Conservation (phyloP, 495 filamentous ascomycete genomes). For the Tricharina praecox region DNA sequence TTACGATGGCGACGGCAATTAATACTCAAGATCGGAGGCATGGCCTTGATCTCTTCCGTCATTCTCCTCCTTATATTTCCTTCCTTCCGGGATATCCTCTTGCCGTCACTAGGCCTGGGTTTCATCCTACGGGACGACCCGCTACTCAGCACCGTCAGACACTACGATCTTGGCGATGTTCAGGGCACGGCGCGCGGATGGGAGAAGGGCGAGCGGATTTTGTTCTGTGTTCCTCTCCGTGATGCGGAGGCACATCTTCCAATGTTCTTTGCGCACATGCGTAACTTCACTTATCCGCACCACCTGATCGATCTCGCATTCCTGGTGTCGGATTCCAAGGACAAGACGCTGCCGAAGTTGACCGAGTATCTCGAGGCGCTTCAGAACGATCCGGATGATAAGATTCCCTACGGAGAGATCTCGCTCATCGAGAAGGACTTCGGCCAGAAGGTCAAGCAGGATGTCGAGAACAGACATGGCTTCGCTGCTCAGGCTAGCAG, state of each 20-base stretch:
- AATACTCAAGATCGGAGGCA: slow-evolving; percentile 45
- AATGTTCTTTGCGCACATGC: slow-evolving; percentile 96
- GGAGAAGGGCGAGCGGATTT: slow-evolving; percentile 86
- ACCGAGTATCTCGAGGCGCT: slow-evolving; percentile 55
- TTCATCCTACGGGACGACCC: slow-evolving; percentile 57
- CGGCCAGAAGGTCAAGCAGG: slow-evolving; percentile 92
- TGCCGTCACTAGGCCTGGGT: slow-evolving; percentile 55
- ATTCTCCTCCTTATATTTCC: slow-evolving; percentile 44
- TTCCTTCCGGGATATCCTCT: slow-evolving; percentile 48
- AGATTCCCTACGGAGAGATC: slow-evolving; percentile 82
- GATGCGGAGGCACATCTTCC: slow-evolving; percentile 85
- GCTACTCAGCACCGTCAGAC: slow-evolving; percentile 79
- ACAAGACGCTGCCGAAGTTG: slow-evolving; percentile 65
- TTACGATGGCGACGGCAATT: slow-evolving; percentile 59
- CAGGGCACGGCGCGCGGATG: slow-evolving; percentile 80
- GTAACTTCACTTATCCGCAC: slow-evolving; percentile 94
- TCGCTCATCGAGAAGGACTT: slow-evolving; percentile 98
- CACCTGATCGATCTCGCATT: slow-evolving; percentile 93
- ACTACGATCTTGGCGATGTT: slow-evolving; percentile 85
- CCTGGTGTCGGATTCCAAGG: slow-evolving; percentile 92
- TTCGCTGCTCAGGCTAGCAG: slow-evolving; percentile 91
- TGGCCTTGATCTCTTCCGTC: slow-evolving; percentile 30
- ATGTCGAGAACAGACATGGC: slow-evolving; percentile 92
- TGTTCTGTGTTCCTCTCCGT: slow-evolving; percentile 86
- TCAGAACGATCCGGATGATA: slow-evolving; percentile 61